Base-by-base conservation (phyloP, 768 basidiomycete genomes). In the Termitomyces sp. region DNA sequence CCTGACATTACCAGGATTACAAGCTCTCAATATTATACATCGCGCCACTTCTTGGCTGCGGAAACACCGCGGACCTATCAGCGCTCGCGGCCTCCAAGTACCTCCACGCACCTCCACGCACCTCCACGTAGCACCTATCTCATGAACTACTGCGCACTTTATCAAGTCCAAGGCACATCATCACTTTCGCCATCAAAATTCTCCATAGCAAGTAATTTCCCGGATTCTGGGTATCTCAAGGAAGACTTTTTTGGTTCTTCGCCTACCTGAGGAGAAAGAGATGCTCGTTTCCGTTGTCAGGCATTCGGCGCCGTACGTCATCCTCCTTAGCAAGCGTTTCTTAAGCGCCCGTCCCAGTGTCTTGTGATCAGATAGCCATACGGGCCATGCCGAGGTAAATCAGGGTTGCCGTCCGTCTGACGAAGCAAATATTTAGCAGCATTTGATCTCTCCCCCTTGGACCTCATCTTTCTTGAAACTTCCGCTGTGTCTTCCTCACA, bases 361-460 rank as follows among this genome's bases (percentile, higher is more conserved):
- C 59, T 34, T 60, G 62, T 63, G 59, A 60, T 59, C 57, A 51
- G n/a, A 46, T 24, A 46, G 59, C 30, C 31, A n/a, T 52, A 50
- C 58, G 55, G 58, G 27, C 41, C 39, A 33, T 50, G 51, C 61
- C 61, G 61, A 59, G 24, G 36, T 12, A 39, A 42, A 54, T 24
- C 58, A 58, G 53, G 57, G 52, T 24, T 61, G 60, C 52, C 55
- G 55, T n/a, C n/a, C 22, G 15, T 20, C 5, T 52, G n/a, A 59
- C 34, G 53, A 48, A 58, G 31, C 55, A 60, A 65, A 58, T 60
- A 61, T 59, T 61, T 55, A 47, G 18, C 42, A 47, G 42, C 48
- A 18, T 47, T 54, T 54, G 59, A 39, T 39, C 39, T 34, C 42
- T 53, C 46, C 57, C 54, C 22, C 50, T 46, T 53, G 13, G 48